Evolutionary conservation across 1,284 basidiomycete species (phyloP).

Genomic region (Irpex sp.): DNA sequence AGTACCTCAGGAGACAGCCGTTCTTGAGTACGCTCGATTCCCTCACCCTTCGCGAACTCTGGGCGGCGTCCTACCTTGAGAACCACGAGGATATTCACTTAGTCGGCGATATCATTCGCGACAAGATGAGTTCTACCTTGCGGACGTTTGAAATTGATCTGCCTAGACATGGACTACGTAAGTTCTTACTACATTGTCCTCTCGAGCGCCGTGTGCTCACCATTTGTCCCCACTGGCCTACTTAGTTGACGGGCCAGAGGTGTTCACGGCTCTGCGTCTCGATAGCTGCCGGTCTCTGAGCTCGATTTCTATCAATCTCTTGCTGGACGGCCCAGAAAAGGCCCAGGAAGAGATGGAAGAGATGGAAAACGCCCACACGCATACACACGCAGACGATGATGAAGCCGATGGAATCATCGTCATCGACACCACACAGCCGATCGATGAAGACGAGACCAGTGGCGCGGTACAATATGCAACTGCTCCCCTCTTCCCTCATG

Average conservation of each 20-base stretch:
- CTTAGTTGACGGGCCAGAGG: neutral
- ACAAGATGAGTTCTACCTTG: neutral
- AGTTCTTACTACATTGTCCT: neutral
- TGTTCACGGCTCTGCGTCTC: constrained; percentile 1
- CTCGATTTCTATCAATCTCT: neutral
- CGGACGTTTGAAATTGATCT: constrained; percentile 5
- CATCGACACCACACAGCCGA: neutral
- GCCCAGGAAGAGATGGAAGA: neutral
- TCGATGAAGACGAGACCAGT: neutral
- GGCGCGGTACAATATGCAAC: neutral
- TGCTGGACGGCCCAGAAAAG: neutral
- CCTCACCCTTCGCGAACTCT: constrained; percentile 7
- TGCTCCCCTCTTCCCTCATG: neutral
- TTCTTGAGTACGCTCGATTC: constrained; percentile 7
- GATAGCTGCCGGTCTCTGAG: constrained; percentile 1
- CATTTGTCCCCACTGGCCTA: too few relatives aligned
- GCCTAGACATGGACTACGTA: constrained; percentile 4
- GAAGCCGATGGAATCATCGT: neutral
- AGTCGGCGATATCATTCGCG: constrained; percentile 6
- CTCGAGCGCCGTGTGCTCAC: too few relatives aligned
- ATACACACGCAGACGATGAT: neutral
- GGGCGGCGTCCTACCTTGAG: constrained; percentile 5
- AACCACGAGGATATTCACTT: constrained; percentile 7
- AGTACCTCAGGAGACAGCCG: constrained; percentile 7
- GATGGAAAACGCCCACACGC: neutral